These are phyloP conservation scores for Solanum chmielewskii DNA, from an alignment of 257 asterid species.

Conservation along the genomic window DNA sequence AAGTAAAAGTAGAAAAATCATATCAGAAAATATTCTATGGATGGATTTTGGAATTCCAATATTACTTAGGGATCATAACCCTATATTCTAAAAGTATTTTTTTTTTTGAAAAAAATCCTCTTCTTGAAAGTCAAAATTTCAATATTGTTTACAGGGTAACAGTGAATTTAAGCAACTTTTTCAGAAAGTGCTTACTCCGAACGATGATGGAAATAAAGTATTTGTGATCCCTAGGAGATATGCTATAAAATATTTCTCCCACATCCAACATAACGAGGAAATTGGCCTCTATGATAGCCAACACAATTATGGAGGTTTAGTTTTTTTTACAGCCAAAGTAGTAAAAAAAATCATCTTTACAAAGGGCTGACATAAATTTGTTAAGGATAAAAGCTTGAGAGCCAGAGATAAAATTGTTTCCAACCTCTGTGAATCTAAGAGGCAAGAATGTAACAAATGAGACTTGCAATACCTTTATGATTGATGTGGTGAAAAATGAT, in stretches of 20 bases:
- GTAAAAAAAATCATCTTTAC: slow-evolving; percentile 70
- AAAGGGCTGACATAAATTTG: slow-evolving; percentile 65
- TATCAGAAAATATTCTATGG: too few relatives aligned
- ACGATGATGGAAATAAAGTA: slow-evolving; percentile 43
- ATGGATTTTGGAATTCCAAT: too few relatives aligned
- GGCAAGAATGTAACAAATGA: slow-evolving; percentile 1
- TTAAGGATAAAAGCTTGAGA: slow-evolving; percentile 31
- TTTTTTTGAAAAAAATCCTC: too few relatives aligned
- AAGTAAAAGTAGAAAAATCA: too few relatives aligned
- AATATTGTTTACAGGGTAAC: too few relatives aligned
- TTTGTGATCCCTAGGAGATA: slow-evolving; percentile 52
- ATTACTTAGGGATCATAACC: too few relatives aligned
- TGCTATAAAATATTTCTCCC: slow-evolving; percentile 31
- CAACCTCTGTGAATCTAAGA: slow-evolving; percentile 21
- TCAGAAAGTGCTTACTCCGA: slow-evolving; percentile 54
- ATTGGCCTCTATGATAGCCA: slow-evolving; percentile 27
- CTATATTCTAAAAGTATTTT: too few relatives aligned
- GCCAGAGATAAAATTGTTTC: slow-evolving; percentile 40
- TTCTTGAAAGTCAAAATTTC: too few relatives aligned
- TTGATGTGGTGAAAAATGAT: slow-evolving; percentile 22
- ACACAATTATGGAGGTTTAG: slow-evolving; percentile 56
- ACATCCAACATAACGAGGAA: slow-evolving; percentile 18
- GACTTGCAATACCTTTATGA: slow-evolving; percentile 15
- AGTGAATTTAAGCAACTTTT: slow-evolving; percentile 6
- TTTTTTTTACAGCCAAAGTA: slow-evolving; percentile 68